These are phyloP conservation scores for Corymbia maculata DNA, from an alignment of 345 rosid species.

Conservation along the genomic window DNA sequence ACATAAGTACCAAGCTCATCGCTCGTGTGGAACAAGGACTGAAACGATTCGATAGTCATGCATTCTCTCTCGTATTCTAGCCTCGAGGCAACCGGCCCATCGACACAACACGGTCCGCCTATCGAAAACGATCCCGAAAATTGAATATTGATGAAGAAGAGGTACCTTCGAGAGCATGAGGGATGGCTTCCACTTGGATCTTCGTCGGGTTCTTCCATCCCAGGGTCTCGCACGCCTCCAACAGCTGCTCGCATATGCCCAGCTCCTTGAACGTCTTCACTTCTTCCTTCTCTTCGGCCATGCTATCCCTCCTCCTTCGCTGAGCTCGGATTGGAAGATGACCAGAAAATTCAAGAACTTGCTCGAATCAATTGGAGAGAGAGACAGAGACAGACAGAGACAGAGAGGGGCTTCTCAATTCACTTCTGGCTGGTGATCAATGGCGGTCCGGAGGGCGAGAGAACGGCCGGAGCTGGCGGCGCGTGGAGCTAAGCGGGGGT, in stretches of 20 bases:
- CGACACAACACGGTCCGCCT: neutral
- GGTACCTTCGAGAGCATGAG: constrained; percentile 71
- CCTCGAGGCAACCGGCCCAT: neutral
- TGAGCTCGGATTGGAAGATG: neutral
- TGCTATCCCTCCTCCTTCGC: neutral
- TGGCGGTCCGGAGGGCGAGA: neutral
- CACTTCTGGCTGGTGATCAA: neutral
- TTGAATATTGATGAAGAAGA: neutral
- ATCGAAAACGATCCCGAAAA: neutral
- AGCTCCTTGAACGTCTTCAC: constrained; percentile 56
- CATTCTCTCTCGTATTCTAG: neutral
- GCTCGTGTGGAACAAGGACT: neutral
- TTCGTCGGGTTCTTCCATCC: constrained; percentile 76
- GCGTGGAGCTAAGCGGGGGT: neutral
- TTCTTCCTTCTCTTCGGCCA: constrained; percentile 51
- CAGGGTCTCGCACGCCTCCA: constrained; percentile 60
- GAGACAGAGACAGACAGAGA: neutral
- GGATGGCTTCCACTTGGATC: constrained; percentile 82
- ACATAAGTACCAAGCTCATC: neutral
- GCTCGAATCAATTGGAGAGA: neutral
- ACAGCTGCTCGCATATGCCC: constrained; percentile 60
- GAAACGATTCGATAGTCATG: neutral
- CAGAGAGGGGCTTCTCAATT: neutral
- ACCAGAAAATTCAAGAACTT: neutral
- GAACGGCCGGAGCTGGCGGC: neutral